Conservation (phyloP, 1,284 basidiomycete species). For the Neolentinus lepideus region DNA sequence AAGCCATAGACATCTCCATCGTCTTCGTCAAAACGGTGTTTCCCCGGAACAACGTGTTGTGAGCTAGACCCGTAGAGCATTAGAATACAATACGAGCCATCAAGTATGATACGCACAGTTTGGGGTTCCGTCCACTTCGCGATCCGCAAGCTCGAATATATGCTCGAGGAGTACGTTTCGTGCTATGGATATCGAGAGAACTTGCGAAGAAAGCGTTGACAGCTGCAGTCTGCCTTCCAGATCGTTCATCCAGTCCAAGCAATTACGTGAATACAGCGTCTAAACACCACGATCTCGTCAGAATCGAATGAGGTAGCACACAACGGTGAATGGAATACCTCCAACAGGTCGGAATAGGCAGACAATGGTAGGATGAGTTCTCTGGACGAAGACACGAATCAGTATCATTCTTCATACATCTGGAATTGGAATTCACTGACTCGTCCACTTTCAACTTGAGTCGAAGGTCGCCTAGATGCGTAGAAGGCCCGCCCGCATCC, state of each 20-base stretch:
- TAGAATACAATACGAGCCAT: not conserved
- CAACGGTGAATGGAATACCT: conserved; percentile 34
- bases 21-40: conserved; percentile 78
- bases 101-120: conserved; percentile 20
- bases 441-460: conserved; percentile 70
- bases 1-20: conserved; percentile 70
- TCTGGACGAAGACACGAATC: conserved; percentile 26
- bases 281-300: conserved; percentile 17
- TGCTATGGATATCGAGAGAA: conserved; percentile 65
- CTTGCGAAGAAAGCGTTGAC: conserved; percentile 48
- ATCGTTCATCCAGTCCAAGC: conserved; percentile 67
- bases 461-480: conserved; percentile 67
- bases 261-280: conserved; percentile 58
- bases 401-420: conserved; percentile 3
- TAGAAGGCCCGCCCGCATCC: conserved; percentile 36
- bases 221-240: conserved; percentile 61
- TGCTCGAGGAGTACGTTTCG: conserved; percentile 56
- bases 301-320: conserved; percentile 1
- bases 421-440: conserved; percentile 35
- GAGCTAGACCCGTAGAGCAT: conserved; percentile 13
- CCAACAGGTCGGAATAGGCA: conserved; percentile 47
- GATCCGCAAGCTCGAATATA: conserved; percentile 55
- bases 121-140: conserved; percentile 55
- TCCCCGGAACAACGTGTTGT: conserved; percentile 52
- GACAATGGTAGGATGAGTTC: conserved; percentile 67